Conservation (phyloP, 768 basidiomycete genomes). For the Lactifluus hygrophoroides region DNA sequence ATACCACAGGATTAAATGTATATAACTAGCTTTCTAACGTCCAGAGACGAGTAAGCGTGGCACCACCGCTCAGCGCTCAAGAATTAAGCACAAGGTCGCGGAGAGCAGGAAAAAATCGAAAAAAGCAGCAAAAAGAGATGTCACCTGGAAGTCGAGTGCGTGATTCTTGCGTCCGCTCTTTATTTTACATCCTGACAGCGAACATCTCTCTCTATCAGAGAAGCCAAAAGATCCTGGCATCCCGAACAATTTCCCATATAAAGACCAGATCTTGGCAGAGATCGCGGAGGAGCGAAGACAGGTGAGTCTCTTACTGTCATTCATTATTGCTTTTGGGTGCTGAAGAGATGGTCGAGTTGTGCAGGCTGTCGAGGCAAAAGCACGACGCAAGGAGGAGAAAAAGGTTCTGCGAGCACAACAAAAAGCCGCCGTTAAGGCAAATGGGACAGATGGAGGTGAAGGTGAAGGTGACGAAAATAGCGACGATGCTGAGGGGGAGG, state of each 20-base stretch:
- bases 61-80: slow-evolving; percentile 64
- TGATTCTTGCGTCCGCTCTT: slow-evolving; percentile 16
- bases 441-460: slow-evolving; percentile 16
- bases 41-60: slow-evolving; percentile 79
- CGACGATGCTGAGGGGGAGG: slow-evolving; percentile 26
- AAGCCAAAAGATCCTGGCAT: slow-evolving; percentile 88
- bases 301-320: slow-evolving; percentile 34
- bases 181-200: slow-evolving; percentile 2
- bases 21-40: neutral
- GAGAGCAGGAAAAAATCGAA: slow-evolving; percentile 71
- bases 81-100: slow-evolving; percentile 62
- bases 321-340: neutral
- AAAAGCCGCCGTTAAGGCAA: slow-evolving; percentile 14
- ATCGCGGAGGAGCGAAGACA: slow-evolving; percentile 71
- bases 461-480: slow-evolving; percentile 26
- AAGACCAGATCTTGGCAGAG: slow-evolving; percentile 89
- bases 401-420: slow-evolving; percentile 35
- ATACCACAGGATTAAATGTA: neutral
- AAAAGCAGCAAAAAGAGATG: slow-evolving; percentile 69
- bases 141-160: slow-evolving; percentile 85
- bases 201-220: slow-evolving; percentile 34
- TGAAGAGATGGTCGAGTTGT: neutral
- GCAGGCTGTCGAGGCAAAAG: slow-evolving; percentile 73
- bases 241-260: slow-evolving; percentile 88
- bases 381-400: slow-evolving; percentile 55